Conservation (phyloP, 805 yeast genomes). For the Hanseniaspora thailandica region DNA sequence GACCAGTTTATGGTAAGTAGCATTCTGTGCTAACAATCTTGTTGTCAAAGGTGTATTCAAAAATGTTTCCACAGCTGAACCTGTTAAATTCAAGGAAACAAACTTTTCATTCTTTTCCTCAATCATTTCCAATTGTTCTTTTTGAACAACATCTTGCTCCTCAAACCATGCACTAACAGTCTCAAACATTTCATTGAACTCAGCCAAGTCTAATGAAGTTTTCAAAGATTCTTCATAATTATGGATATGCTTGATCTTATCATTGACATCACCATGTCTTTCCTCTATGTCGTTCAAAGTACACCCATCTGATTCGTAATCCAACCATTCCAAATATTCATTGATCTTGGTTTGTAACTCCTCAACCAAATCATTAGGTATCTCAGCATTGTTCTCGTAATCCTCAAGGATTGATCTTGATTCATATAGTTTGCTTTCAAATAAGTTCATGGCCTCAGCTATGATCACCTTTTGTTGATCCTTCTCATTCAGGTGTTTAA, state of each 20-base stretch:
- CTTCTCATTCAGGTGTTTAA: slow-evolving; percentile 40
- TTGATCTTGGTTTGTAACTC: slow-evolving; percentile 31
- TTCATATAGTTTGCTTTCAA: slow-evolving; percentile 65
- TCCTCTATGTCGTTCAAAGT: slow-evolving; percentile 34
- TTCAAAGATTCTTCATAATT: slow-evolving; percentile 33
- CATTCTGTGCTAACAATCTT: not conserved
- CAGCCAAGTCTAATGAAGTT: slow-evolving; percentile 38
- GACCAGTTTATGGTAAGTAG: not conserved
- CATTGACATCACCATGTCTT: slow-evolving; percentile 24
- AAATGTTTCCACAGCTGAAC: slow-evolving; percentile 35
- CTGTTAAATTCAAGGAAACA: slow-evolving; percentile 38
- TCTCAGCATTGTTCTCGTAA: slow-evolving; percentile 34
- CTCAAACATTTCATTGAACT: slow-evolving; percentile 34
- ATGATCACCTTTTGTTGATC: slow-evolving; percentile 45
- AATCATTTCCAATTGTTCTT: slow-evolving; percentile 36
- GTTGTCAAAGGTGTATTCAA: slow-evolving; percentile 30
- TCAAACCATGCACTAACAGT: slow-evolving; percentile 34
- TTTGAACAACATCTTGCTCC: slow-evolving; percentile 35
- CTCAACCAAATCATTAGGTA: slow-evolving; percentile 33
- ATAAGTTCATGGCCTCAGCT: slow-evolving; percentile 50
- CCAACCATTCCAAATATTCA: slow-evolving; percentile 64
- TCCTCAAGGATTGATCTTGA: slow-evolving; percentile 51
- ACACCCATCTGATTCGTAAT: slow-evolving; percentile 46
- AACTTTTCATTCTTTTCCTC: slow-evolving; percentile 32
- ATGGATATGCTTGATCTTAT: slow-evolving; percentile 28